Conservation (phyloP, 2,329 filamentous ascomycete genomes). For the Exserohilum rostratum region DNA sequence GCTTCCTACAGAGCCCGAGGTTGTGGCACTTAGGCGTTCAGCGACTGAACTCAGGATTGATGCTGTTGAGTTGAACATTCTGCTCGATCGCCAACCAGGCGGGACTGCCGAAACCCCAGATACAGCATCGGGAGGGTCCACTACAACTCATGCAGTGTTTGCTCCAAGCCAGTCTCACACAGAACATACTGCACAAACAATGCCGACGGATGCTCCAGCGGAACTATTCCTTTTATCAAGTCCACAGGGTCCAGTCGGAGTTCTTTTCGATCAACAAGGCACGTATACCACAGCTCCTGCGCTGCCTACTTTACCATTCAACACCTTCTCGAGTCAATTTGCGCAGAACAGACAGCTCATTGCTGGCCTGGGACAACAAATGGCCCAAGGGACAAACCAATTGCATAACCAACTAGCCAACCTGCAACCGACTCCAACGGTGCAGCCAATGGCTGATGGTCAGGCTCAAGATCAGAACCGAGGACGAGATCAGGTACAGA, state of each 20-base stretch:
- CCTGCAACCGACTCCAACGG: slow-evolving; percentile 26
- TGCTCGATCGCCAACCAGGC: slow-evolving; percentile 24
- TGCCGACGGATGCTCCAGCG: slow-evolving; percentile 25
- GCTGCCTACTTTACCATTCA: slow-evolving; percentile 34
- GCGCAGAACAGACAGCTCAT: slow-evolving; percentile 41
- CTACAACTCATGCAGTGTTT: slow-evolving; percentile 8
- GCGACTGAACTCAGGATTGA: slow-evolving; percentile 35
- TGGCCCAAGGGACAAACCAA: slow-evolving; percentile 27
- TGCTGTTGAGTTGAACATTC: slow-evolving; percentile 28
- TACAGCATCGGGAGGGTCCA: slow-evolving; percentile 2
- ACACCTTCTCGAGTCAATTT: slow-evolving; percentile 44
- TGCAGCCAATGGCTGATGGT: slow-evolving; percentile 17
- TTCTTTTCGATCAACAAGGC: slow-evolving; percentile 45
- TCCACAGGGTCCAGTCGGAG: slow-evolving; percentile 45
- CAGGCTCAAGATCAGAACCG: slow-evolving; percentile 23
- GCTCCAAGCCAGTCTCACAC: slow-evolving; percentile 13
- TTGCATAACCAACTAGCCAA: slow-evolving; percentile 27
- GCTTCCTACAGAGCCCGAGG: slow-evolving; percentile 37
- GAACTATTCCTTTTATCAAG: slow-evolving; percentile 47
- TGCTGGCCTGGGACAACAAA: slow-evolving; percentile 38
- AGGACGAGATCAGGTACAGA: slow-evolving; percentile 18
- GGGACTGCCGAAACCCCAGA: neutral
- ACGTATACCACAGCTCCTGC: slow-evolving; percentile 44
- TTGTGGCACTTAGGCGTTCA: slow-evolving; percentile 37
- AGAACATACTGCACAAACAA: slow-evolving; percentile 9